phyloP scores from a whole-genome alignment of 148 eudicot species.

The Rhododendron simsii region DNA sequence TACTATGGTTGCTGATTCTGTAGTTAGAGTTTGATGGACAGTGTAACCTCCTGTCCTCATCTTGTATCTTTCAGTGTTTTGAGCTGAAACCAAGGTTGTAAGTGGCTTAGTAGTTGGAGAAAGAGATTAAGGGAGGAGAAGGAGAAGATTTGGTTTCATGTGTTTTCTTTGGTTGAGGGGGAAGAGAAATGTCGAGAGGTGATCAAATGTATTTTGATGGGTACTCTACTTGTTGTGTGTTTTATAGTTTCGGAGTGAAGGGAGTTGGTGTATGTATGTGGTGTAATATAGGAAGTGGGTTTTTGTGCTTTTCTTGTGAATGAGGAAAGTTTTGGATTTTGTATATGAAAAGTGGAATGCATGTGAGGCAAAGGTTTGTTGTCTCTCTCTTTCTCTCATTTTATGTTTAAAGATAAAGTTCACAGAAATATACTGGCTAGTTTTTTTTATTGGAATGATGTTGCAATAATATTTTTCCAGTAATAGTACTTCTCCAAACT shows the following conservation, averaged over 20 bases:
- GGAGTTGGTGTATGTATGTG: background rate
- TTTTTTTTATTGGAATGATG: background rate
- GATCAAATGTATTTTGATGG: background rate
- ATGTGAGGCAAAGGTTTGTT: constrained; percentile 73
- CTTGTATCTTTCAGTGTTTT: background rate
- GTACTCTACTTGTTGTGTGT: background rate
- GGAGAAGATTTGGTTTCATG: background rate
- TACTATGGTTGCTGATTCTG: constrained; percentile 58
- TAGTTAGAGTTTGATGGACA: constrained; percentile 67
- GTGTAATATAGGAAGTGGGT: constrained; percentile 24
- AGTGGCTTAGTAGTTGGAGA: background rate
- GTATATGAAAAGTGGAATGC: constrained; percentile 61
- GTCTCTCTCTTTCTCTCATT: constrained; percentile 15
- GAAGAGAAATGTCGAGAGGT: constrained; percentile 5
- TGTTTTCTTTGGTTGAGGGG: constrained; percentile 9
- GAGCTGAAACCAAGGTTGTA: background rate
- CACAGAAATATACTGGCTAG: background rate
- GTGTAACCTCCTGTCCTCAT: constrained; percentile 74
- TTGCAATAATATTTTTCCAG: background rate
- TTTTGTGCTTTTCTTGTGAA: constrained; percentile 83
- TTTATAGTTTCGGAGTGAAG: constrained; percentile 15
- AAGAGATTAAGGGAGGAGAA: background rate
- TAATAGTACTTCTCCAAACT: background rate
- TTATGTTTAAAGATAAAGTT: background rate
- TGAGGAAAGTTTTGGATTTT: constrained; percentile 48